These are phyloP conservation scores for Physcomitrium patens DNA, from an alignment of 225 moss, liverwort and hornwort species.

Conservation along the genomic window DNA sequence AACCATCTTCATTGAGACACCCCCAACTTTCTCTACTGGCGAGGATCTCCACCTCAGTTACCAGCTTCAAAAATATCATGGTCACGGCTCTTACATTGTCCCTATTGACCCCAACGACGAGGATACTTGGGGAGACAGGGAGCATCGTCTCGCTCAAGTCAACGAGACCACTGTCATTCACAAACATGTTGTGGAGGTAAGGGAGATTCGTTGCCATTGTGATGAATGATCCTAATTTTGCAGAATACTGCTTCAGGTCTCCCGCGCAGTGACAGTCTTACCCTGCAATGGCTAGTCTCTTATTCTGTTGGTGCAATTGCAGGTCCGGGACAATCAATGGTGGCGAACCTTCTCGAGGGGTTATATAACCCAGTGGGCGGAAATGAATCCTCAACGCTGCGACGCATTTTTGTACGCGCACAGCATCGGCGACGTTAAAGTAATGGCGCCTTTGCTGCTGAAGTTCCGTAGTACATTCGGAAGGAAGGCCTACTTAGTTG, in stretches of 20 bases:
- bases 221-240: too few species aligned
- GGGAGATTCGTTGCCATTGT: too few species aligned
- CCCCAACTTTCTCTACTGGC: conserved; percentile 90
- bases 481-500: conserved; percentile 76
- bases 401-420: conserved; percentile 87
- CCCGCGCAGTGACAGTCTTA: too few species aligned
- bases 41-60: conserved; percentile 97
- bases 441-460: conserved; percentile 64
- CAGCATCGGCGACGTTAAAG: conserved; percentile 58
- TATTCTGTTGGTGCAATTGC: neutral
- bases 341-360: conserved; percentile 81
- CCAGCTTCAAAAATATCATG: conserved; percentile 92
- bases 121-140: conserved; percentile 95
- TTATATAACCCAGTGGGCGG: conserved; percentile 91
- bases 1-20: conserved; percentile 85
- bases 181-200: conserved; percentile 59
- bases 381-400: conserved; percentile 83
- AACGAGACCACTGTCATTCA: conserved; percentile 91
- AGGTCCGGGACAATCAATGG: conserved; percentile 88
- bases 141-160: conserved; percentile 87
- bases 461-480: conserved; percentile 61
- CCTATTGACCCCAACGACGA: conserved; percentile 71
- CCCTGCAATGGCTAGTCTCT: neutral
- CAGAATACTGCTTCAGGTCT: too few species aligned
- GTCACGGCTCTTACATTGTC: conserved; percentile 71